phyloP scores from a whole-genome alignment of 2,329 filamentous ascomycete genomes.

The Stagonosporopsis chrysanthemi region DNA sequence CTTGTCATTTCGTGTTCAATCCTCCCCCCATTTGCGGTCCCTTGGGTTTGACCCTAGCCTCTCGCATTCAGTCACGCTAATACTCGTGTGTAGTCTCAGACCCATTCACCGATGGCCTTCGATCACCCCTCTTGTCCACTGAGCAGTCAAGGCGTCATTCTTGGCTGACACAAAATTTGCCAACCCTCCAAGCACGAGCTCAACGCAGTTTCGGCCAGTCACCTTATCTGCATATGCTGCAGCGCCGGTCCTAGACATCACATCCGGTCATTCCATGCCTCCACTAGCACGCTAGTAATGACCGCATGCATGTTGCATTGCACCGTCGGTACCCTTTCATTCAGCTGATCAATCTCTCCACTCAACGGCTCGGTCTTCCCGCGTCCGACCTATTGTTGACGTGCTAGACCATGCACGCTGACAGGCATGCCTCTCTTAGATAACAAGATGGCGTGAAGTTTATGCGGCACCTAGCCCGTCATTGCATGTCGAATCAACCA shows the following conservation, averaged over 20 bases:
- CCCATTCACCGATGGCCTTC: slow-evolving; percentile 36
- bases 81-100: slow-evolving; percentile 46
- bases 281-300: slow-evolving; percentile 45
- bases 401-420: slow-evolving; percentile 51
- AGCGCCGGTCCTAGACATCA: slow-evolving; percentile 45
- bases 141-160: slow-evolving; percentile 33
- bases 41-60: slow-evolving; percentile 32
- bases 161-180: slow-evolving; percentile 45
- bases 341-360: slow-evolving; percentile 52
- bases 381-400: slow-evolving; percentile 52
- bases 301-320: slow-evolving; percentile 51
- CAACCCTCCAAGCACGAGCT: slow-evolving; percentile 38
- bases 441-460: slow-evolving; percentile 53
- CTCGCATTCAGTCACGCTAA: slow-evolving; percentile 44
- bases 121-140: slow-evolving; percentile 36
- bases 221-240: slow-evolving; percentile 57
- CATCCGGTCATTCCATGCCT: slow-evolving; percentile 48
- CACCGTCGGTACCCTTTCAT: slow-evolving; percentile 42
- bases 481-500: slow-evolving; percentile 55
- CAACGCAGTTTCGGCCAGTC: slow-evolving; percentile 54
- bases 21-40: slow-evolving; percentile 13
- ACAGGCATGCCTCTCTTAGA: slow-evolving; percentile 52
- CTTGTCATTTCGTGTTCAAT: slow-evolving; percentile 23
- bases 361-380: slow-evolving; percentile 49
- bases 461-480: slow-evolving; percentile 53